Conservation (phyloP, 1,284 basidiomycete genomes). For the Heterobasidion irregulare region DNA sequence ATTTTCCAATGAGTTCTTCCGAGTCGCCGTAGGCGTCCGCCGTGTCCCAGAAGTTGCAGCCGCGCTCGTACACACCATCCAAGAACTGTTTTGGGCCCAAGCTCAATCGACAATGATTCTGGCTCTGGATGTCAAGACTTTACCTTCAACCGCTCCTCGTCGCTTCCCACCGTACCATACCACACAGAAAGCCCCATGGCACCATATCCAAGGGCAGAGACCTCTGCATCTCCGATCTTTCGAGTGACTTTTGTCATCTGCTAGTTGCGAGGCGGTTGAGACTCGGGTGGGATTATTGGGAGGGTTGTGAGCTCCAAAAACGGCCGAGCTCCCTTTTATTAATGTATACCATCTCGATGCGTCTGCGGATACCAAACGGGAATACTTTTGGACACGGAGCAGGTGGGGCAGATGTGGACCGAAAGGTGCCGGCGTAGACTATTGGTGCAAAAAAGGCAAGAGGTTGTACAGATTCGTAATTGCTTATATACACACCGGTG, state of each 20-base stretch:
- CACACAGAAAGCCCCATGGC: conserved; percentile 1
- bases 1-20: conserved; percentile 37
- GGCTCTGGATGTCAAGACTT: background rate
- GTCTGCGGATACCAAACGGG: too few relatives aligned
- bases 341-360: too few relatives aligned
- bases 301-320: background rate
- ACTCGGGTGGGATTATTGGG: background rate
- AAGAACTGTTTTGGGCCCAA: conserved; percentile 11
- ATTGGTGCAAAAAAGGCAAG: too few relatives aligned
- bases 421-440: too few relatives aligned
- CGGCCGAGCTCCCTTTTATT: too few relatives aligned
- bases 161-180: background rate
- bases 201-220: conserved; percentile 1
- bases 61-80: conserved; percentile 28
- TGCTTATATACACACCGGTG: too few relatives aligned
- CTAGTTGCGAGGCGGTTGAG: background rate
- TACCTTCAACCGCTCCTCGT: background rate
- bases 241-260: background rate
- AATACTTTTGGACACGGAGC: too few relatives aligned
- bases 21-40: conserved; percentile 34
- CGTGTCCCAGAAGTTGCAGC: conserved; percentile 35
- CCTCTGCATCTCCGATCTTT: conserved; percentile 2
- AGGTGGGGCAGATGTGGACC: too few relatives aligned
- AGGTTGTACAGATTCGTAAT: too few relatives aligned
- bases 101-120: background rate